phyloP scores from a whole-genome alignment of 805 yeast species.

The Candida insectorum region DNA sequence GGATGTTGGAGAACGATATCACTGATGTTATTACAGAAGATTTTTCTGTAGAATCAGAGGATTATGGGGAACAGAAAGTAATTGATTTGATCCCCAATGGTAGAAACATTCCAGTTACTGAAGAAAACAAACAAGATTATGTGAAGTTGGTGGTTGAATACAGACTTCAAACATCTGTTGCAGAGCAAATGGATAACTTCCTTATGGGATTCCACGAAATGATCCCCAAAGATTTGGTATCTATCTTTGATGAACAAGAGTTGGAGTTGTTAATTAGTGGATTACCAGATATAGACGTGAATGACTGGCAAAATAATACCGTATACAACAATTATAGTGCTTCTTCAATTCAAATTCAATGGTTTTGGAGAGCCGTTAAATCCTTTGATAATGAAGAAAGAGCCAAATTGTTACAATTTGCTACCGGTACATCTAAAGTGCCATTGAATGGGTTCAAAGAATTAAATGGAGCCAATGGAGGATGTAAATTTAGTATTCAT shows the following conservation, averaged over 20 bases:
- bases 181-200: slow-evolving; percentile 84
- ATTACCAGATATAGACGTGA: slow-evolving; percentile 91
- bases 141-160: slow-evolving; percentile 85
- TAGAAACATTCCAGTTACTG: slow-evolving; percentile 79
- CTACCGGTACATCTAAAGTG: slow-evolving; percentile 95
- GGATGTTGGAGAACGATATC: slow-evolving; percentile 97
- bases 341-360: slow-evolving; percentile 81
- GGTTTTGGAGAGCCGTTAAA: slow-evolving; percentile 98
- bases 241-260: slow-evolving; percentile 94
- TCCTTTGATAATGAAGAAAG: slow-evolving; percentile 92
- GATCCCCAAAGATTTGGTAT: slow-evolving; percentile 75
- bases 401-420: slow-evolving; percentile 90
- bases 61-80: slow-evolving; percentile 83
- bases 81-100: slow-evolving; percentile 86
- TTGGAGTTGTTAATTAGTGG: slow-evolving; percentile 90
- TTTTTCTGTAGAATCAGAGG: slow-evolving; percentile 89
- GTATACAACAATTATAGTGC: slow-evolving; percentile 77
- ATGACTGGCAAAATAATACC: slow-evolving; percentile 91
- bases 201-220: slow-evolving; percentile 86
- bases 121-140: slow-evolving; percentile 85
- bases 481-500: slow-evolving; percentile 83
- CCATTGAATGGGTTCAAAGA: slow-evolving; percentile 93
- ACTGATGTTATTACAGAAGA: slow-evolving; percentile 94
- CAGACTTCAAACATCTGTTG: slow-evolving; percentile 75
- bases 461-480: slow-evolving; percentile 82